Percentiles rank a stretch among this genome's conserved stretches.
Evolutionary conservation across 768 basidiomycete genomes (phyloP).

Genomic region (Boletus tylopilopsis): DNA sequence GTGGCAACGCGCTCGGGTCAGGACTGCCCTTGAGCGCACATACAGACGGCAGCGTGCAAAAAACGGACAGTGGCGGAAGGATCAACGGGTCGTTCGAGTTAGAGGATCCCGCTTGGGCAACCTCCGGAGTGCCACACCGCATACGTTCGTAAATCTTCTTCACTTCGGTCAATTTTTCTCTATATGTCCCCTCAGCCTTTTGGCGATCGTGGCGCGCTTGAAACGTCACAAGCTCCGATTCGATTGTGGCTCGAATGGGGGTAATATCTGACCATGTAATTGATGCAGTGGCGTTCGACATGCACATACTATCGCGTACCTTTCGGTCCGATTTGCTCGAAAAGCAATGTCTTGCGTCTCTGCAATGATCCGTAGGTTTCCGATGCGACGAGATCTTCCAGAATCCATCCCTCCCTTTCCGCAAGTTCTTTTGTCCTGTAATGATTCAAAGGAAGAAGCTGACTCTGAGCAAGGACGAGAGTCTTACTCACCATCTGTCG

Average conservation of each 20-base stretch:
- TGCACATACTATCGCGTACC: constrained; percentile 32
- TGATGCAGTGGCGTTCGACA: not conserved
- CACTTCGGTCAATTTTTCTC: constrained; percentile 32
- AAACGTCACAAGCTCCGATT: constrained; percentile 28
- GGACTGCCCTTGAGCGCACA: constrained; percentile 29
- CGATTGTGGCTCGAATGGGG: constrained; percentile 17
- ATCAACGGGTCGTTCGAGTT: constrained; percentile 5
- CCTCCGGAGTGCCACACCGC: constrained; percentile 27
- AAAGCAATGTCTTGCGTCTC: constrained; percentile 32
- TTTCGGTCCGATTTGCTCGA: constrained; percentile 35
- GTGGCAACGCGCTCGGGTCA: constrained; percentile 5
- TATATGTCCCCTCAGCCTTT: constrained; percentile 25
- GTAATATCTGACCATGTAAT: constrained; percentile 17
- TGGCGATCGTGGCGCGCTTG: constrained; percentile 27
- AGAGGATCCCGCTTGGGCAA: not conserved
- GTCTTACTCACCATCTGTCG: constrained; percentile 13
- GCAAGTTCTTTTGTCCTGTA: constrained; percentile 38
- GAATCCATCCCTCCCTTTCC: constrained; percentile 39
- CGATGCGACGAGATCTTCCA: constrained; percentile 38
- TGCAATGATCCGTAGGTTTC: constrained; percentile 39
- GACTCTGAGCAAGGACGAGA: not conserved
- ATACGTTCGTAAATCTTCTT: constrained; percentile 45
- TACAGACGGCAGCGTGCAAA: constrained; percentile 48
- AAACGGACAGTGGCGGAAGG: constrained; percentile 46
- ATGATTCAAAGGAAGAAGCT: not conserved